Evolutionary conservation across 306 rosid genomes (phyloP), one percentile per base, ranked within the genome.

Genomic region (Ormosia semicastrata): DNA sequence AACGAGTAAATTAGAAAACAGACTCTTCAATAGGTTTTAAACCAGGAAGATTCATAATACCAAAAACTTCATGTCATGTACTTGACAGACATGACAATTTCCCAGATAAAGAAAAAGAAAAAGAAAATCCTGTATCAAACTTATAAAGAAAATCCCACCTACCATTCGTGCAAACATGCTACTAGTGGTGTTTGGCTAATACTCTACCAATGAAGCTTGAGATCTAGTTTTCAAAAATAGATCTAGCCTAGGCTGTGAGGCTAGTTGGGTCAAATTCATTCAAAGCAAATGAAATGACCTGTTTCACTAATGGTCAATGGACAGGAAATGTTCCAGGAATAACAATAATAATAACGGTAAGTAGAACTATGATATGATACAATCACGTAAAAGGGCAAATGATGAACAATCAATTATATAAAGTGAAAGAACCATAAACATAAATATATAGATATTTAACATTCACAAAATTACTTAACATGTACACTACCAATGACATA

Each of bases 401-500:
- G 37, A 53, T 39, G 65, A 52, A 49, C 73, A 64, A 58, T 17
- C 54, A 70, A 44, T 52, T 39, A 15, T 5, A 40, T 15, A 47
- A 46, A 8, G 13, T 34, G 43, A 36, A 71, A 70, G 53, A 37
- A 58, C 52, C 54, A 46, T 59, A 32, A 68, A 68, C 37, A 73
- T 30, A 70, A 33, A 29, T 58, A 14, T 18, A 43, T 11, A 60
- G 4, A 24, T 50, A 33, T 57, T 9, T 39, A 47, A 33, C 71
- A 60, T 52, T n/a, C 30, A 79, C 14, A 47, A 49, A 12, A 46
- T 82, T 57, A 44, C 36, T 68, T 49, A 49, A 30, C 18, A 73
- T 12, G 30, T 8, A 70, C 67, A 32, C 14, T 54, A 33, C 53
- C 53, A 24, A 54, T 66, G 36, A 66, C 85, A 47, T 82, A 93